Percentiles rank a stretch among this genome's conserved stretches.
phyloP scores from a whole-genome alignment of 2,329 filamentous ascomycete genomes.

The Apiospora koreana region DNA sequence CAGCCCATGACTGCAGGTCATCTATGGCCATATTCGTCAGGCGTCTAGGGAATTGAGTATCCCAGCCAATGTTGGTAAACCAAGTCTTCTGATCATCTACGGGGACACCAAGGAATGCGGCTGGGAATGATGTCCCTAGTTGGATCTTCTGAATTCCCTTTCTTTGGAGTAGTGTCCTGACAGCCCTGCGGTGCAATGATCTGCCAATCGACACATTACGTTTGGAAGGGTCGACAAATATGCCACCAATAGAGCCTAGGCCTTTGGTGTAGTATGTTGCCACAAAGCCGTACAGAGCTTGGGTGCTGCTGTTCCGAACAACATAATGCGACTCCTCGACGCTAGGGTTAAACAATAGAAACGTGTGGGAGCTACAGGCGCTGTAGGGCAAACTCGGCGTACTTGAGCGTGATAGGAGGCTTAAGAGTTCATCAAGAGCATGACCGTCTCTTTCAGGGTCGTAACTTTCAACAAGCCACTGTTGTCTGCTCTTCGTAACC shows the following conservation, averaged over 20 bases:
- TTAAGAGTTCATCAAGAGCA: constrained; percentile 75
- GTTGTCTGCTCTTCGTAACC: constrained; percentile 83
- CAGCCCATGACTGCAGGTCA: constrained; percentile 71
- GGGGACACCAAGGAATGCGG: constrained; percentile 85
- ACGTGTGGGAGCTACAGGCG: constrained; percentile 70
- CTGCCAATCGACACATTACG: constrained; percentile 88
- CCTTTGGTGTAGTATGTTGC: constrained; percentile 78
- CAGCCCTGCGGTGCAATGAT: constrained; percentile 82
- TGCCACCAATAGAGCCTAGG: constrained; percentile 75
- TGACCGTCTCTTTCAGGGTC: constrained; percentile 75
- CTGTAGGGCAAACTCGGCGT: constrained; percentile 70
- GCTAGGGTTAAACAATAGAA: constrained; percentile 70
- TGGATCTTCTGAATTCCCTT: constrained; percentile 78
- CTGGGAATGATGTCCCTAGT: constrained; percentile 77
- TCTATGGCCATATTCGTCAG: constrained; percentile 70
- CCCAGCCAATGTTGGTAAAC: constrained; percentile 92
- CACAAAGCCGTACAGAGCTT: constrained; percentile 88
- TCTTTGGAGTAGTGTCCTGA: constrained; percentile 71
- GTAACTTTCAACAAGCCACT: constrained; percentile 92
- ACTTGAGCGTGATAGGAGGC: constrained; percentile 66
- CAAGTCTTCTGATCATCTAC: constrained; percentile 65
- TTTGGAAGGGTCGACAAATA: constrained; percentile 88
- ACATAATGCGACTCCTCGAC: constrained; percentile 87
- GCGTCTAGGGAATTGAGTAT: constrained; percentile 61
- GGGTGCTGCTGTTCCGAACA: constrained; percentile 89